These are phyloP conservation scores for Stagonosporopsis tanaceti DNA, from an alignment of 2,329 filamentous ascomycete species.

Conservation along the genomic window DNA sequence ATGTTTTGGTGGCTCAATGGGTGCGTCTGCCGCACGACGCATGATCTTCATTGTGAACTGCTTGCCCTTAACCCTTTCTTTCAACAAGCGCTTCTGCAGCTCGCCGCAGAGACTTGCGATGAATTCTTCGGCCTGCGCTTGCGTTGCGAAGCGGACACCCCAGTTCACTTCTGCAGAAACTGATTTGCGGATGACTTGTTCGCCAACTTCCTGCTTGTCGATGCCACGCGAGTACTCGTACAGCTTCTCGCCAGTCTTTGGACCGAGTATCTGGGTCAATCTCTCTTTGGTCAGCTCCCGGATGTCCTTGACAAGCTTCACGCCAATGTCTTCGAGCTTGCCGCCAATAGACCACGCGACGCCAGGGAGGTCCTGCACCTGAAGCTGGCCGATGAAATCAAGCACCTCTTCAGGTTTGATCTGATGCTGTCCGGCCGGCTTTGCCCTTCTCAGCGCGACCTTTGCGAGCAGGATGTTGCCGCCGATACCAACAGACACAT, in stretches of 20 bases:
- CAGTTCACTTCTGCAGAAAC: slow-evolving; percentile 98
- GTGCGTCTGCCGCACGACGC: slow-evolving; percentile 84
- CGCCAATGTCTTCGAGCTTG: slow-evolving; percentile 86
- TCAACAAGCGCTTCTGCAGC: slow-evolving; percentile 78
- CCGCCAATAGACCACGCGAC: slow-evolving; percentile 90
- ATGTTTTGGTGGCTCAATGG: slow-evolving; percentile 90
- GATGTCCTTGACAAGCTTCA: slow-evolving; percentile 84
- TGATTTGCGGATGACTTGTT: slow-evolving; percentile 86
- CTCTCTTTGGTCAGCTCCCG: slow-evolving; percentile 78
- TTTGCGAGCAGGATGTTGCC: slow-evolving; percentile 91
- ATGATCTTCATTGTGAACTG: slow-evolving; percentile 96
- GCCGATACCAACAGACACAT: slow-evolving; percentile 92
- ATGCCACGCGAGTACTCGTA: slow-evolving; percentile 92
- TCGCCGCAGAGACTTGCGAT: slow-evolving; percentile 85
- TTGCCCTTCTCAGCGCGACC: slow-evolving; percentile 87
- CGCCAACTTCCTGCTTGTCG: slow-evolving; percentile 84
- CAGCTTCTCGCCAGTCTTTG: slow-evolving; percentile 90
- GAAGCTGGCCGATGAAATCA: slow-evolving; percentile 77
- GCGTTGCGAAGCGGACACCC: slow-evolving; percentile 93
- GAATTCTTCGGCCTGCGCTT: slow-evolving; percentile 94
- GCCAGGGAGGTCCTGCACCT: slow-evolving; percentile 83
- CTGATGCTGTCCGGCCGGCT: slow-evolving; percentile 91
- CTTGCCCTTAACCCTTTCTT: slow-evolving; percentile 85
- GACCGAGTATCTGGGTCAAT: slow-evolving; percentile 76
- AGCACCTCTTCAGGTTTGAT: slow-evolving; percentile 82